Evolutionary conservation across 169 alveolate species (phyloP).

Genomic region (Plasmodium vivax): DNA sequence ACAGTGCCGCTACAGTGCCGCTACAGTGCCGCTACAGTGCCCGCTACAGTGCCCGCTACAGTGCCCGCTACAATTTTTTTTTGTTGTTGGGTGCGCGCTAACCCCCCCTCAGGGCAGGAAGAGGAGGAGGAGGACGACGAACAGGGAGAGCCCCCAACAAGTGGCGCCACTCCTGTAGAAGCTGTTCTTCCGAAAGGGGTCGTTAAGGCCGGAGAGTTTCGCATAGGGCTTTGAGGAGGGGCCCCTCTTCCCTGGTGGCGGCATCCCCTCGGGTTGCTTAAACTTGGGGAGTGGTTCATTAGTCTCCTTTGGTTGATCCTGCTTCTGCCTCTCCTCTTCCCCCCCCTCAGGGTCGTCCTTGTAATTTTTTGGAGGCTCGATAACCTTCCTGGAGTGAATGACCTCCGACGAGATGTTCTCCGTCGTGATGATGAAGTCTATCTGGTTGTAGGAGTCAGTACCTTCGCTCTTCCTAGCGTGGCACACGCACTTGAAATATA

Average conservation of each 20-base stretch:
- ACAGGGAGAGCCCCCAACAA: neutral
- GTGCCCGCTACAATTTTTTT: neutral
- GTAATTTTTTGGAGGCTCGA: neutral
- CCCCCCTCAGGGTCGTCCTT: neutral
- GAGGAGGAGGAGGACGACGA: neutral
- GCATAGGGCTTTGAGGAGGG: neutral
- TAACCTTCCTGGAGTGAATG: constrained; percentile 3
- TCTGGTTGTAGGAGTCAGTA: neutral
- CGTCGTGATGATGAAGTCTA: constrained; percentile 15
- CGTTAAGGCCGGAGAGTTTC: neutral
- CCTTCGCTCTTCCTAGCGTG: neutral
- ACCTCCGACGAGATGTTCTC: constrained; percentile 13
- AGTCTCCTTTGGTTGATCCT: neutral
- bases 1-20: no score
- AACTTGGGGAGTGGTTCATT: neutral
- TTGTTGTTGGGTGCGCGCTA: neutral
- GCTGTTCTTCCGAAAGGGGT: neutral
- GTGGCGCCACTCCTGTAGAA: neutral
- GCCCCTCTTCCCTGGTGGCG: neutral
- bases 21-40: no score
- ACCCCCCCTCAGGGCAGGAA: neutral
- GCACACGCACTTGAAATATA: constrained; percentile 22
- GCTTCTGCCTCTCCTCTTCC: neutral
- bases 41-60: no score
- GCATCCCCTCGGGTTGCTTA: neutral